Percentiles rank a stretch among this genome's conserved stretches.
These are phyloP conservation scores for Fusarium setosum DNA, from an alignment of 2,329 filamentous ascomycete genomes.

Conservation along the genomic window DNA sequence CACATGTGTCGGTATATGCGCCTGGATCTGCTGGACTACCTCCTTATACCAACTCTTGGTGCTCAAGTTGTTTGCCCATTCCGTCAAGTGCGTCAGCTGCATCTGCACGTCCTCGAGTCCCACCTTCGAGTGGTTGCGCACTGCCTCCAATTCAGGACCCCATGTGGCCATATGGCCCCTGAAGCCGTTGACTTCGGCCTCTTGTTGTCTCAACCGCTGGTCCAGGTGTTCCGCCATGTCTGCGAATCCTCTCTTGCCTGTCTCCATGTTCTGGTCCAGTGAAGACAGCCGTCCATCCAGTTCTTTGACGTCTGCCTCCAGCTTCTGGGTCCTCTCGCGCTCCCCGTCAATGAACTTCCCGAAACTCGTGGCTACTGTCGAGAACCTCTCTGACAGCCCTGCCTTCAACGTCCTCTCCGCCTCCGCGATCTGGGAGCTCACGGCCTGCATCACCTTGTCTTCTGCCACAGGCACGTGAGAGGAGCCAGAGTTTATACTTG, in stretches of 20 bases:
- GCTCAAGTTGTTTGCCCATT: conserved; percentile 61
- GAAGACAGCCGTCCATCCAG: conserved; percentile 2
- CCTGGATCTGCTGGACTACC: conserved; percentile 53
- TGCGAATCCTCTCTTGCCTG: background rate
- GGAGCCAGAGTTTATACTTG: background rate
- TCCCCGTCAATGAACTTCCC: conserved; percentile 37
- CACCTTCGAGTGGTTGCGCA: conserved; percentile 38
- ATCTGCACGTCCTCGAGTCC: conserved; percentile 48
- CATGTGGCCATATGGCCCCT: conserved; percentile 8
- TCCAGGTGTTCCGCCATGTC: background rate
- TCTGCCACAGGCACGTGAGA: conserved; percentile 5
- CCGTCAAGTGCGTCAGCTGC: conserved; percentile 54
- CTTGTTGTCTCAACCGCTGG: background rate
- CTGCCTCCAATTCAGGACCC: conserved; percentile 3
- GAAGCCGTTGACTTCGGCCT: conserved; percentile 4
- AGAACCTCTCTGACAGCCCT: background rate
- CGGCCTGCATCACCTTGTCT: conserved; percentile 16
- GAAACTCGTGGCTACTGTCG: conserved; percentile 21
- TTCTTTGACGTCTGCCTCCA: conserved; percentile 18
- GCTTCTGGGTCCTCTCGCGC: conserved; percentile 10
- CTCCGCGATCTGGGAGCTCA: conserved; percentile 12
- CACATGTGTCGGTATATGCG: conserved; percentile 37
- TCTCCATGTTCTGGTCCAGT: background rate
- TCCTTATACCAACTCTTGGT: conserved; percentile 55
- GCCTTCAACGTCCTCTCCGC: conserved; percentile 17